phyloP scores from a whole-genome alignment of 345 rosid genomes.

The Aegle marmelos region DNA sequence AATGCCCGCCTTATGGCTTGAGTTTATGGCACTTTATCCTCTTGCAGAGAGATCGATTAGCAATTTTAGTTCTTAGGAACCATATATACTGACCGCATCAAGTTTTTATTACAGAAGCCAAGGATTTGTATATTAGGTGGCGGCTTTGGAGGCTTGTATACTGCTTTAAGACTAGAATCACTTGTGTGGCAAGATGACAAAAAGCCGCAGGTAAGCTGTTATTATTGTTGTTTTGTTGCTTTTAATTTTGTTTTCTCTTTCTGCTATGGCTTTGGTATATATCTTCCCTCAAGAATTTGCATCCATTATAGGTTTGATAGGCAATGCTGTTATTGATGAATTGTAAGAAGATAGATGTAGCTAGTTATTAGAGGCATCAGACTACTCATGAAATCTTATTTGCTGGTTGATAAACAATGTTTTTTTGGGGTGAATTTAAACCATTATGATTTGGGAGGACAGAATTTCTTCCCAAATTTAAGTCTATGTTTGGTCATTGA shows the following conservation, averaged over 20 bases:
- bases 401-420: no score
- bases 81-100: background rate
- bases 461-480: no score
- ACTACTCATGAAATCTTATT: no score
- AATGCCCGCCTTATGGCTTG: background rate
- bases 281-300: background rate
- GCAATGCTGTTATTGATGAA: background rate
- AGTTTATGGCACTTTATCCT: background rate
- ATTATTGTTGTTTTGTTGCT: background rate
- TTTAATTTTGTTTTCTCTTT: background rate
- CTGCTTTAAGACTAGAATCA: conserved; percentile 90
- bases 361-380: background rate
- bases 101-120: conserved; percentile 44
- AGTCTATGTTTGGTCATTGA: no score
- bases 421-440: no score
- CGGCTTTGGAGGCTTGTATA: conserved; percentile 89
- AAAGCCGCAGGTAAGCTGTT: conserved; percentile 57
- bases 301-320: background rate
- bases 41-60: background rate
- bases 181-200: conserved; percentile 85
- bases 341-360: background rate
- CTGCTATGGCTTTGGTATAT: background rate
- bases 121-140: conserved; percentile 71
- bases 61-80: background rate
- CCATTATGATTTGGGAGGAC: no score